Percentiles rank a stretch among this genome's conserved stretches.
phyloP scores from a whole-genome alignment of 176 grass and related monocot species.

The Carex kokanica region DNA sequence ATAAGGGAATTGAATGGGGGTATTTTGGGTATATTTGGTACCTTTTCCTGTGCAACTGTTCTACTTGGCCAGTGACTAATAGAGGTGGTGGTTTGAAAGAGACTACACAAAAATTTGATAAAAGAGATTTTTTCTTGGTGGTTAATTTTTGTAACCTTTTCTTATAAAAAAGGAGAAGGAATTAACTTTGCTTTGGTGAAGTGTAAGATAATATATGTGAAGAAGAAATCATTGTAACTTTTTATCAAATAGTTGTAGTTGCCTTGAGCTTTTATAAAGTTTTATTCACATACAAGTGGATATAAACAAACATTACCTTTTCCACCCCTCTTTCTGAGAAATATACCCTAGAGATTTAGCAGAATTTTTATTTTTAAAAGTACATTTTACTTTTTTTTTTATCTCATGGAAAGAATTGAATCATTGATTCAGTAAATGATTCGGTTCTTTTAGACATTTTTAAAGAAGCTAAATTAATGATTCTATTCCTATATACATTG shows the following conservation, averaged over 20 bases:
- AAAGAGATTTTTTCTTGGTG: neutral
- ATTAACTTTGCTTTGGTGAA: conserved; percentile 6
- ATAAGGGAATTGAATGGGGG: neutral
- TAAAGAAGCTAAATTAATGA: no score
- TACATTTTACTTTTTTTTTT: no score
- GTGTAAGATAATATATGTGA: conserved; percentile 11
- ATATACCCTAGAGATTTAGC: no score
- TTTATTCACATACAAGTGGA: neutral
- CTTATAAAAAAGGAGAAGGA: neutral
- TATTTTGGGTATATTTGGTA: neutral
- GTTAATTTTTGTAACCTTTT: conserved; percentile 5
- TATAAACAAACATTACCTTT: neutral
- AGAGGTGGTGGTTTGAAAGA: conserved; percentile 19
- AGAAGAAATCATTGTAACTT: neutral
- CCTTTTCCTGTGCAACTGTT: neutral
- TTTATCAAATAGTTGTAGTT: neutral
- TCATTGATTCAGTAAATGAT: no score
- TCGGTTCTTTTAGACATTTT: no score
- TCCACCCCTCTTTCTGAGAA: no score
- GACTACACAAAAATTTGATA: neutral
- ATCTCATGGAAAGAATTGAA: no score
- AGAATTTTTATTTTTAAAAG: no score
- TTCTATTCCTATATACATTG: no score
- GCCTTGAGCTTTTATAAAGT: neutral
- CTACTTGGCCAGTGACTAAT: neutral